These are phyloP conservation scores for Rhizophagus prolifer DNA, from an alignment of 192 early-diverging fungal species.

Conservation along the genomic window DNA sequence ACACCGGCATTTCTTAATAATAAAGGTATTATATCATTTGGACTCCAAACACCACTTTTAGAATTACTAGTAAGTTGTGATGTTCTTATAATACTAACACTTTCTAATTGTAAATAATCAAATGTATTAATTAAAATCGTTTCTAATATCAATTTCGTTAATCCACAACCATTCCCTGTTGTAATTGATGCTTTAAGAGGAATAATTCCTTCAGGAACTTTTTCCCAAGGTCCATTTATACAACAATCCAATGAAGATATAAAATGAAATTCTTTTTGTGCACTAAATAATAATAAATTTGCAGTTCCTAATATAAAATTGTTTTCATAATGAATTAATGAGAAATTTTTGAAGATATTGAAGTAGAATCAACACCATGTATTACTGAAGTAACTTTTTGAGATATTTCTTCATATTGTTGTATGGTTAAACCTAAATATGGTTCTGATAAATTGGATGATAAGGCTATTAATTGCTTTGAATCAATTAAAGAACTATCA, in stretches of 20 bases:
- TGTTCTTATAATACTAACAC: background rate
- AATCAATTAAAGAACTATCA: slow-evolving; percentile 9
- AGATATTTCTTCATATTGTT: slow-evolving; percentile 1
- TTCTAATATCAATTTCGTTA: background rate
- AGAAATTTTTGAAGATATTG: too few relatives aligned
- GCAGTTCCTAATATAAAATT: background rate
- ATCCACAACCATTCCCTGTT: background rate
- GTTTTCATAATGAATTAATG: slow-evolving; percentile 2
- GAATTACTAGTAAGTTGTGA: background rate
- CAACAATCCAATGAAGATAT: slow-evolving; percentile 8
- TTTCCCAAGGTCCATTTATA: slow-evolving; percentile 6
- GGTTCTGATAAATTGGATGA: slow-evolving; percentile 1
- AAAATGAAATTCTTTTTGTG: slow-evolving; percentile 15
- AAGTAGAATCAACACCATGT: background rate
- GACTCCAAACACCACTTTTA: slow-evolving; percentile 1
- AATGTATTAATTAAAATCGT: slow-evolving; percentile 5
- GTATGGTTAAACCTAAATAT: background rate
- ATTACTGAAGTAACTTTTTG: slow-evolving; percentile 1
- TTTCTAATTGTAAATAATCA: slow-evolving; percentile 14
- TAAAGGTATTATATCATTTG: slow-evolving; percentile 2
- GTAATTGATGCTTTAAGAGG: slow-evolving; percentile 7
- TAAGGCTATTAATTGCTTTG: background rate
- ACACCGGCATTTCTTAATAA: slow-evolving; percentile 9
- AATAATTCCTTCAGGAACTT: slow-evolving; percentile 6
- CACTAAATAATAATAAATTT: slow-evolving; percentile 20